Evolutionary conservation across 2,329 filamentous ascomycete species (phyloP), one percentile per base, ranked within the genome.

Genomic region (Albophoma yamanashiensis): DNA sequence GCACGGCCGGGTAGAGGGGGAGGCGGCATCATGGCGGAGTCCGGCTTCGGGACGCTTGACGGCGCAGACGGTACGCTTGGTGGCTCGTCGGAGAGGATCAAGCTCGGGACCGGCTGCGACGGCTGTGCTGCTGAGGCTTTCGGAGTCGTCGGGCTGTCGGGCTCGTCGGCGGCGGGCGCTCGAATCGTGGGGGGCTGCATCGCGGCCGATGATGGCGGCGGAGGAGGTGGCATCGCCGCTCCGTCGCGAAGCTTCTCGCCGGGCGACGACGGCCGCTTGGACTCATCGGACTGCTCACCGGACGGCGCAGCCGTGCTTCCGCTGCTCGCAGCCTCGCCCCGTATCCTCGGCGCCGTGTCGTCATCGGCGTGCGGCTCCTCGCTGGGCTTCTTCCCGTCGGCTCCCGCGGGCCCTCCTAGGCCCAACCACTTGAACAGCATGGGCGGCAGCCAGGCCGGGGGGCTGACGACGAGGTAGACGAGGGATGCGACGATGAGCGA

Each of bases 401-500:
- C 40, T 47, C 56, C 42, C 38, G 55, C 58, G 47, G 56, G 34
- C 39, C 45, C 59, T 52, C 61, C 40, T 9, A 47, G 55, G 38
- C 60, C 60, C 40, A 63, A 66, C 70, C 68, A 67, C 38, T 62
- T 65, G 38, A 67, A 42, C 9, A 72, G 60, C 34, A 68, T 59
- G 59, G 68, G 68, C 40, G 68, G 64, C 59, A 83, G 71, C 73
- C 82, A 79, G 55, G 77, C 72, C 57, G 79, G 81, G 60, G 80
- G 80, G 47, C 79, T 78, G 62, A 86, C 76, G 66, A 80, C 73
- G 63, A 87, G 71, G 67, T 80, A 82, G 55, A 86, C 77, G 59
- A 87, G 73, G 0, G 84, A 84, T 52, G 80, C 84, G 64, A 88
- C 70, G 66, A 88, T 76, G 63, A 88, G 75, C n/a, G 84, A 84